phyloP scores from a whole-genome alignment of 2,329 filamentous ascomycete species.

The Botrytis pseudocinerea region DNA sequence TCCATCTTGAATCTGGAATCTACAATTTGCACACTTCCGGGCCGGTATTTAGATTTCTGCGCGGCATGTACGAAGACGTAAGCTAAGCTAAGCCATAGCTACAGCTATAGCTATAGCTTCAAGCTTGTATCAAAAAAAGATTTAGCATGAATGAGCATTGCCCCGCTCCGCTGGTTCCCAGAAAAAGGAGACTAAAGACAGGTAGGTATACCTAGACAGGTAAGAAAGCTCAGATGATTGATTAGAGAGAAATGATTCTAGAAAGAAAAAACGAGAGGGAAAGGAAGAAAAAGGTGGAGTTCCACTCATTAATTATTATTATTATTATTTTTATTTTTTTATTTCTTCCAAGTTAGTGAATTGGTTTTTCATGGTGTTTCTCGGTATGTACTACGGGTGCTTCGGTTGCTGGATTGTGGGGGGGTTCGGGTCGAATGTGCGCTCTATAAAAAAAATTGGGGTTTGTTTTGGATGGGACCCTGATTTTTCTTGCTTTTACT shows the following conservation, averaged over 20 bases:
- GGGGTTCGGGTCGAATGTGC: background rate
- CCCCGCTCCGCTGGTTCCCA: background rate
- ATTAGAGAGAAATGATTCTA: background rate
- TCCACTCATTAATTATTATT: background rate
- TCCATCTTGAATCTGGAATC: background rate
- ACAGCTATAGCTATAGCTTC: background rate
- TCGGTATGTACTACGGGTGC: background rate
- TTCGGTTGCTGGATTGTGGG: constrained; percentile 3
- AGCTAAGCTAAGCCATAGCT: background rate
- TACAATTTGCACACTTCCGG: background rate
- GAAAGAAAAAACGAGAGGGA: background rate
- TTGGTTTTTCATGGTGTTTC: background rate
- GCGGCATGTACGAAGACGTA: background rate
- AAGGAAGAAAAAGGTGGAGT: background rate
- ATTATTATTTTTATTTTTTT: no score
- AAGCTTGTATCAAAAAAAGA: background rate
- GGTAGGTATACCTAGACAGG: background rate
- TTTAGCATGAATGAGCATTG: background rate
- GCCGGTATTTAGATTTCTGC: background rate
- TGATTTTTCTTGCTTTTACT: background rate
- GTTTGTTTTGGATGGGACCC: constrained; percentile 10
- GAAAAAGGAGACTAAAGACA: background rate
- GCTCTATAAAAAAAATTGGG: background rate
- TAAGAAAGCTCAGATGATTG: background rate
- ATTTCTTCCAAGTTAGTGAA: background rate